phyloP scores from a whole-genome alignment of 768 basidiomycete species.

The Psilocybe sp. region DNA sequence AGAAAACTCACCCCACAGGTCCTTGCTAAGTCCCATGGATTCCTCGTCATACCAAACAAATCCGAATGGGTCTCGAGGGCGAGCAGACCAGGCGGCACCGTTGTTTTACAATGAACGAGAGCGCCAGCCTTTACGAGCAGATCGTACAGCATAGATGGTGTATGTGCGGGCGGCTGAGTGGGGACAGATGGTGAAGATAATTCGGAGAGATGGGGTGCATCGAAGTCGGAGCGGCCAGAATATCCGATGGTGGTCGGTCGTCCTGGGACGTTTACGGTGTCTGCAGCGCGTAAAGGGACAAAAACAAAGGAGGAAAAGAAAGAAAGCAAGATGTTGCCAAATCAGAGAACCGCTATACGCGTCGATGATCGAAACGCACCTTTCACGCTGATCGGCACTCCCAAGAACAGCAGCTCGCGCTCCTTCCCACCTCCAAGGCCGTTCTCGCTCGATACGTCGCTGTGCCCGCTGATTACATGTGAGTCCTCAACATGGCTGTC shows the following conservation, averaged over 20 bases:
- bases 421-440: neutral
- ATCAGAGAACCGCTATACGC: too few species aligned
- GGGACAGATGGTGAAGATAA: too few species aligned
- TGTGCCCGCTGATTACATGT: too few species aligned
- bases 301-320: neutral
- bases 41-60: slow-evolving; percentile 58
- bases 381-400: slow-evolving; percentile 72
- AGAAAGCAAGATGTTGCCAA: too few species aligned
- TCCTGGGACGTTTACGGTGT: slow-evolving; percentile 49
- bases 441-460: too few species aligned
- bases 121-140: slow-evolving; percentile 63
- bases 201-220: too few species aligned
- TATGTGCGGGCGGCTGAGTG: slow-evolving; percentile 30
- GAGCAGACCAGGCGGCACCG: slow-evolving; percentile 53
- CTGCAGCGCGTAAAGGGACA: slow-evolving; percentile 17
- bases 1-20: slow-evolving; percentile 45
- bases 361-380: slow-evolving; percentile 30
- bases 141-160: slow-evolving; percentile 52
- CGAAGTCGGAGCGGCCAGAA: slow-evolving; percentile 39
- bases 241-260: slow-evolving; percentile 64
- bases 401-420: slow-evolving; percentile 50
- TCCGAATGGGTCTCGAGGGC: slow-evolving; percentile 58
- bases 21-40: slow-evolving; percentile 56
- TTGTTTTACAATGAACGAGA: slow-evolving; percentile 62
- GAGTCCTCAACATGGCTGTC: slow-evolving; percentile 31